Percentiles rank a stretch among this genome's conserved stretches.
Conservation (phyloP, 2,329 filamentous ascomycete species). For the Fusarium illudens region DNA sequence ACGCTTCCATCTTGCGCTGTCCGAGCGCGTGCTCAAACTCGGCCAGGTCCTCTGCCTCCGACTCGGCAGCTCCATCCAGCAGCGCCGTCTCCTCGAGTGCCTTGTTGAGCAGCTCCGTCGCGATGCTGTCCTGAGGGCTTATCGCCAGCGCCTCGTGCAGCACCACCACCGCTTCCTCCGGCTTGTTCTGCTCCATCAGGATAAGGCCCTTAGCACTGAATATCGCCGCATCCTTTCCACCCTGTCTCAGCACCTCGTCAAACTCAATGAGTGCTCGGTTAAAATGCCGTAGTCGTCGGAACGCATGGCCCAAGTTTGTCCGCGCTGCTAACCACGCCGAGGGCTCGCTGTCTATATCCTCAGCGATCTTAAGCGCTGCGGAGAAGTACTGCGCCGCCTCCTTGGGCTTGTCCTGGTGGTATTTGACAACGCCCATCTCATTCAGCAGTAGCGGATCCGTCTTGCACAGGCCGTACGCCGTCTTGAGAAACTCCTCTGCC, state of each 20-base stretch:
- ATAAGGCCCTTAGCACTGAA: constrained; percentile 87
- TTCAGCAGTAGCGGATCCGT: constrained; percentile 92
- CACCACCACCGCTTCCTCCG: constrained; percentile 80
- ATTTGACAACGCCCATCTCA: constrained; percentile 95
- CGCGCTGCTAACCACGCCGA: constrained; percentile 84
- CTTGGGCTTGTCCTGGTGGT: constrained; percentile 83
- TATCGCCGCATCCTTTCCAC: constrained; percentile 79
- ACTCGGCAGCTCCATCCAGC: constrained; percentile 55
- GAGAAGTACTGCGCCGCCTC: constrained; percentile 81
- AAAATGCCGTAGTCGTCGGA: constrained; percentile 74
- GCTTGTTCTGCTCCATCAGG: constrained; percentile 77
- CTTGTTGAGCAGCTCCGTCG: constrained; percentile 78
- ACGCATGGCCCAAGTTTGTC: constrained; percentile 89
- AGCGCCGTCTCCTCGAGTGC: constrained; percentile 70
- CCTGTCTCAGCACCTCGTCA: constrained; percentile 84
- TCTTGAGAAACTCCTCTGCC: constrained; percentile 92
- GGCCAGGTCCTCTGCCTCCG: constrained; percentile 56
- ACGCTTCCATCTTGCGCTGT: constrained; percentile 56
- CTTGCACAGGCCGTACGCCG: constrained; percentile 83
- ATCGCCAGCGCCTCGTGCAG: constrained; percentile 87
- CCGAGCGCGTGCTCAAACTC: constrained; percentile 63
- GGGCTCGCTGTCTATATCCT: constrained; percentile 82
- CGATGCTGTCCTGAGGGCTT: constrained; percentile 80
- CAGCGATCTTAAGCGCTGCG: constrained; percentile 78
- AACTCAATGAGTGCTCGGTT: constrained; percentile 81